Conservation (phyloP, 495 filamentous ascomycete genomes). For the Parathielavia hyrcaniae region DNA sequence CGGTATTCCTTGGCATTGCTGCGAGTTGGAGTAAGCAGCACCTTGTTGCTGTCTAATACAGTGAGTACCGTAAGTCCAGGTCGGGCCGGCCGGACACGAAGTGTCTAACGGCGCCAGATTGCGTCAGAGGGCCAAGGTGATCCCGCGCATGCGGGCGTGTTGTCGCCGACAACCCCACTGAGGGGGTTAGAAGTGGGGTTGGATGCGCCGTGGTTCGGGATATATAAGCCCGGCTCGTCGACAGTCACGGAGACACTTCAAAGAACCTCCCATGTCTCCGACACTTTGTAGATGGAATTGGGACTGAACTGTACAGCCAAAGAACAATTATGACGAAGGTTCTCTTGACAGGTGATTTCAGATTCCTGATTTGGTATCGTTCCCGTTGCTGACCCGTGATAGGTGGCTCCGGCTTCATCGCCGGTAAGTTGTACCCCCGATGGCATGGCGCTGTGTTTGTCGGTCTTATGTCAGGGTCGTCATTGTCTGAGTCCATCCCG, state of each 20-base stretch:
- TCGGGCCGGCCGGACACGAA: not conserved
- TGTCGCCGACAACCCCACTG: not conserved
- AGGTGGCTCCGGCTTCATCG: slow-evolving; percentile 49
- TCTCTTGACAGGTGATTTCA: slow-evolving; percentile 49
- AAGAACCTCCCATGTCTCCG: no score
- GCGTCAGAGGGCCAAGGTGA: not conserved
- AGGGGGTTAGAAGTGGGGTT: slow-evolving; percentile 1
- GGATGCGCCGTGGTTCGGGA: no score
- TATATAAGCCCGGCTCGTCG: not conserved
- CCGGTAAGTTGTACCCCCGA: slow-evolving; percentile 31
- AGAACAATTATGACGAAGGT: slow-evolving; percentile 49
- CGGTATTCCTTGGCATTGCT: no score
- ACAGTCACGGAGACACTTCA: no score
- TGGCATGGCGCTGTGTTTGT: not conserved
- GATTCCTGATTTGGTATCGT: not conserved
- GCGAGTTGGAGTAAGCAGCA: no score
- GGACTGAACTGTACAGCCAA: not conserved
- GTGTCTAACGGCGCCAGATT: not conserved
- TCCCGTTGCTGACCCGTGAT: not conserved
- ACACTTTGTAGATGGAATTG: not conserved
- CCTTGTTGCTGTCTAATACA: no score
- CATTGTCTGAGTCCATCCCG: not conserved
- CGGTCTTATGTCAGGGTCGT: not conserved
- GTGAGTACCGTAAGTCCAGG: no score
- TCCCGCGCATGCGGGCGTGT: not conserved